phyloP scores from a whole-genome alignment of 257 asterid species.

The Linaria vulgaris region DNA sequence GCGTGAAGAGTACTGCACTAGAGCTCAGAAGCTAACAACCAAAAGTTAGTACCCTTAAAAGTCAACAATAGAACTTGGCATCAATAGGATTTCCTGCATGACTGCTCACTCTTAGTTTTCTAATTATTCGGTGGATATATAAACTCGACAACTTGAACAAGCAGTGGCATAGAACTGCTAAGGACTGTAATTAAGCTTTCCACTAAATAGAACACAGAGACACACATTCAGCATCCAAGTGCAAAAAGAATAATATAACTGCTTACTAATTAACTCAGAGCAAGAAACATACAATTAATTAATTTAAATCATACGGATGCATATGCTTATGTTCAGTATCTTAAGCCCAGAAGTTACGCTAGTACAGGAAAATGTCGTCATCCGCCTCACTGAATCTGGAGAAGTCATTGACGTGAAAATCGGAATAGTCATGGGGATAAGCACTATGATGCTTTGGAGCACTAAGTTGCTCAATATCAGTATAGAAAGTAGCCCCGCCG shows the following conservation, averaged over 20 bases:
- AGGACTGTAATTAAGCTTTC: too few relatives aligned
- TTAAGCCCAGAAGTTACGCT: conserved; percentile 34
- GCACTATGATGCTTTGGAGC: conserved; percentile 10
- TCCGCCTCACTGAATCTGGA: conserved; percentile 35
- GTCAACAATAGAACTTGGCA: neutral
- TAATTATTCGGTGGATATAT: neutral
- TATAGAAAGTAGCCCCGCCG: conserved; percentile 16
- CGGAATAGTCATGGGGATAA: conserved; percentile 22
- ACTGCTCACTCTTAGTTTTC: neutral
- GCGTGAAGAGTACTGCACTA: neutral
- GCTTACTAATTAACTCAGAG: conserved; percentile 23
- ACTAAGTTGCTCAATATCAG: conserved; percentile 22
- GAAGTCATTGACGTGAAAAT: conserved; percentile 32
- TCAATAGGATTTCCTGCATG: conserved; percentile 7
- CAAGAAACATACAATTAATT: conserved; percentile 24
- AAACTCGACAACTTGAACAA: neutral
- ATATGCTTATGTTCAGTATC: conserved; percentile 32
- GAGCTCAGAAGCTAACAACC: neutral
- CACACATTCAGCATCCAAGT: conserved; percentile 11
- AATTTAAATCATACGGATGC: conserved; percentile 27
- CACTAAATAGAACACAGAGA: too few relatives aligned
- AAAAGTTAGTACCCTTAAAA: conserved; percentile 1
- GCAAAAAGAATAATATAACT: conserved; percentile 2
- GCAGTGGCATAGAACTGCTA: neutral
- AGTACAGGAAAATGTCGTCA: conserved; percentile 49